Percentiles rank a stretch among this genome's conserved stretches.
phyloP scores from a whole-genome alignment of 306 rosid genomes.

The Canavalia gladiata region DNA sequence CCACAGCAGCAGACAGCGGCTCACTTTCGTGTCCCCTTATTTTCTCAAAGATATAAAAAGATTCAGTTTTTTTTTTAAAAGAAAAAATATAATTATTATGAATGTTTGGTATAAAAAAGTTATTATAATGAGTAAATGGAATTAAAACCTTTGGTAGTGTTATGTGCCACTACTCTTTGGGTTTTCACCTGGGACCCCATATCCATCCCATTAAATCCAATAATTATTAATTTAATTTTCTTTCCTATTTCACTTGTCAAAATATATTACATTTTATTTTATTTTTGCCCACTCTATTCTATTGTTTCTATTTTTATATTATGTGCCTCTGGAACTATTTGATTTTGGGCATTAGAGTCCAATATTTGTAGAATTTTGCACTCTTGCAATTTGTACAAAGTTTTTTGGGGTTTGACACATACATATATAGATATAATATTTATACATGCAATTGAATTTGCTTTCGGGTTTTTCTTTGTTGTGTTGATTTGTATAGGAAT shows the following conservation, averaged over 20 bases:
- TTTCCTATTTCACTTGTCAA: constrained; percentile 47
- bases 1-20: constrained; percentile 21
- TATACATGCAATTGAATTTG: constrained; percentile 52
- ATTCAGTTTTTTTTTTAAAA: background rate
- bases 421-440: background rate
- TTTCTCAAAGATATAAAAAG: constrained; percentile 8
- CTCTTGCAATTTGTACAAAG: constrained; percentile 45
- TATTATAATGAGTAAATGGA: constrained; percentile 32
- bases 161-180: background rate
- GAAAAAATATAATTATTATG: background rate
- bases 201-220: constrained; percentile 49
- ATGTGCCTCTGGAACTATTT: constrained; percentile 11
- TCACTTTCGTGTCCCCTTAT: constrained; percentile 27
- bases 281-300: constrained; percentile 49
- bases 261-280: constrained; percentile 23
- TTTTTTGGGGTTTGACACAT: constrained; percentile 42
- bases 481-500: constrained; percentile 43
- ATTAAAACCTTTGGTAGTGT: constrained; percentile 22
- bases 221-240: constrained; percentile 37
- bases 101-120: background rate
- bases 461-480: constrained; percentile 28
- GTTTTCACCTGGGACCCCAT: constrained; percentile 43
- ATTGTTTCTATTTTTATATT: constrained; percentile 42
- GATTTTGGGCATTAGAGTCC: constrained; percentile 47
- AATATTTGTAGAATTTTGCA: constrained; percentile 41